phyloP scores from a whole-genome alignment of 805 yeast genomes.

The Starmerella scarabaei region DNA sequence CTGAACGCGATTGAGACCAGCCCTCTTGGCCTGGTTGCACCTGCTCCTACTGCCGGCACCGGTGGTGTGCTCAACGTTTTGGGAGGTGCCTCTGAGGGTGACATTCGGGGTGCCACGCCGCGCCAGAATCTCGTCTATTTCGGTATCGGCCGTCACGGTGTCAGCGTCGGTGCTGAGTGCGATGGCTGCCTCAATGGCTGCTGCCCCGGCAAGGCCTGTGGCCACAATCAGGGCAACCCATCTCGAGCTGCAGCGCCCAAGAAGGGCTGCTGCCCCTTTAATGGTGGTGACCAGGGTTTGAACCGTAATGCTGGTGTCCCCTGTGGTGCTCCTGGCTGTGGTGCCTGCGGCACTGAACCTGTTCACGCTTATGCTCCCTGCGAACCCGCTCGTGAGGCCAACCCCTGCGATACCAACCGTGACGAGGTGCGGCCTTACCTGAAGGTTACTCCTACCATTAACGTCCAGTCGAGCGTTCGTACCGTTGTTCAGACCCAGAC shows the following conservation, averaged over 20 bases:
- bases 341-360: too few relatives aligned
- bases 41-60: neutral
- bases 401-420: neutral
- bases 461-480: constrained; percentile 5
- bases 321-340: too few relatives aligned
- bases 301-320: neutral
- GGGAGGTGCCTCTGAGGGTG: constrained; percentile 10
- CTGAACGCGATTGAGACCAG: neutral
- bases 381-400: neutral
- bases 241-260: too few relatives aligned
- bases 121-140: constrained; percentile 16
- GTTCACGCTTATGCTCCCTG: neutral
- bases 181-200: neutral
- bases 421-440: constrained; percentile 6
- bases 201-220: neutral
- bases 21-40: neutral
- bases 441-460: constrained; percentile 12
- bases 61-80: constrained; percentile 1
- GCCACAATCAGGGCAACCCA: neutral
- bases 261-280: neutral
- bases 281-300: neutral
- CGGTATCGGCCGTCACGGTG: constrained; percentile 10
- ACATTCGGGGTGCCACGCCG: constrained; percentile 10
- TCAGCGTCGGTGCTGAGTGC: constrained; percentile 5
- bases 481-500: constrained; percentile 13